phyloP scores from a whole-genome alignment of 805 yeast genomes.

The Kregervanrija delftensis region DNA sequence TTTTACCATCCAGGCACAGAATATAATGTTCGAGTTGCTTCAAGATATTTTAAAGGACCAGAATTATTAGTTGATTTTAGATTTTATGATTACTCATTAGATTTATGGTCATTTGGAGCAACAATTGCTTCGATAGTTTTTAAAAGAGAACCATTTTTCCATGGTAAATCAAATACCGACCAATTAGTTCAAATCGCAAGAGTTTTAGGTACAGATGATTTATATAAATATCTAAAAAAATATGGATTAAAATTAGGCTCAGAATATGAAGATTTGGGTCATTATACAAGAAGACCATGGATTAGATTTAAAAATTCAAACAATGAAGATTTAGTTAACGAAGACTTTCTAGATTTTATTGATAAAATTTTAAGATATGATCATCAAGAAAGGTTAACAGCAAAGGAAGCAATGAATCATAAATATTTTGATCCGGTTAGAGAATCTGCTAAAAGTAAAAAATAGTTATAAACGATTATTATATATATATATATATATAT shows the following conservation, averaged over 20 bases:
- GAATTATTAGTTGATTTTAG: slow-evolving; percentile 81
- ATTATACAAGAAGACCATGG: slow-evolving; percentile 85
- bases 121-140: slow-evolving; percentile 87
- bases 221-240: slow-evolving; percentile 60
- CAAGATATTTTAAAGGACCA: slow-evolving; percentile 90
- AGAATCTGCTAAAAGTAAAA: slow-evolving; percentile 7
- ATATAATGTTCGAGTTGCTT: slow-evolving; percentile 90
- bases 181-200: slow-evolving; percentile 86
- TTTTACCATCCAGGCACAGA: slow-evolving; percentile 86
- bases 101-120: slow-evolving; percentile 92
- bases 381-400: slow-evolving; percentile 83
- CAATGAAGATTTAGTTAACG: slow-evolving; percentile 60
- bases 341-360: slow-evolving; percentile 73
- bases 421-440: slow-evolving; percentile 31
- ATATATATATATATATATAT: not conserved
- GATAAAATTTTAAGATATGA: slow-evolving; percentile 78
- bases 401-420: slow-evolving; percentile 82
- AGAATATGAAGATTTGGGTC: slow-evolving; percentile 74
- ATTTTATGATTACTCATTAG: slow-evolving; percentile 86
- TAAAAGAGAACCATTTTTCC: slow-evolving; percentile 87
- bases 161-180: slow-evolving; percentile 85
- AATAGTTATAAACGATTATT: not conserved
- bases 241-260: slow-evolving; percentile 65
- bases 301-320: slow-evolving; percentile 59
- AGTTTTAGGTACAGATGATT: slow-evolving; percentile 79